These are phyloP conservation scores for Lasiosphaeriaceae sp. DNA, from an alignment of 495 filamentous ascomycete species.

Conservation along the genomic window DNA sequence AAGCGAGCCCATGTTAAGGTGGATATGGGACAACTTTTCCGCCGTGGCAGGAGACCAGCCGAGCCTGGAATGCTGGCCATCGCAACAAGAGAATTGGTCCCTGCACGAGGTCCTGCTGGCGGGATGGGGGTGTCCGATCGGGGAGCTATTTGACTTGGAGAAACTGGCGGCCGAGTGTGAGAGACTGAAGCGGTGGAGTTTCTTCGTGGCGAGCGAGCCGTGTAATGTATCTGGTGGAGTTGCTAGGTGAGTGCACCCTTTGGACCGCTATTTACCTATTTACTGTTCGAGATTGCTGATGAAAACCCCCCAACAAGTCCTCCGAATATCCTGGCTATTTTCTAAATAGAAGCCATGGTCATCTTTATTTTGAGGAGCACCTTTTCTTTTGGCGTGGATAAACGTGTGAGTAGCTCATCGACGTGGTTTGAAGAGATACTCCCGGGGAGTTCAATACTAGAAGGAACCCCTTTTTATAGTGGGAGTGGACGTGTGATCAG, in stretches of 20 bases:
- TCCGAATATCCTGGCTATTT: conserved; percentile 37
- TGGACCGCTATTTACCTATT: conserved; percentile 3
- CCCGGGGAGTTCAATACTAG: no score
- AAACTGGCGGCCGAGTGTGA: conserved; percentile 33
- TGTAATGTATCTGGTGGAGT: conserved; percentile 47
- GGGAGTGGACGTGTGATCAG: no score
- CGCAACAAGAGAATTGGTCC: conserved; percentile 13
- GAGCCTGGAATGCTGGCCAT: conserved; percentile 44
- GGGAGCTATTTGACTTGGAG: conserved; percentile 48
- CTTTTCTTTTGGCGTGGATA: no score
- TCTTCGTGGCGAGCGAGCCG: conserved; percentile 45
- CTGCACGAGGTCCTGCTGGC: conserved; percentile 45
- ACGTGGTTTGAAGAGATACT: no score
- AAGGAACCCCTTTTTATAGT: no score
- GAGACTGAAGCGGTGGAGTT: conserved; percentile 34
- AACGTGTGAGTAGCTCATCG: no score
- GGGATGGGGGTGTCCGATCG: conserved; percentile 49
- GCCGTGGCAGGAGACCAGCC: conserved; percentile 54
- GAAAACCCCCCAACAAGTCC: conserved; percentile 30
- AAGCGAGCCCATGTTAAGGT: conserved; percentile 37
- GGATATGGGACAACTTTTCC: conserved; percentile 44
- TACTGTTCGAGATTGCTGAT: no score
- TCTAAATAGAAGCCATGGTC: conserved; percentile 2
- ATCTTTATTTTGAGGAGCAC: not conserved
- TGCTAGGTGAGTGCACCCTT: conserved; percentile 24